Base-by-base conservation (phyloP, 768 basidiomycete species). In the Neoboletus subvelutipes region DNA sequence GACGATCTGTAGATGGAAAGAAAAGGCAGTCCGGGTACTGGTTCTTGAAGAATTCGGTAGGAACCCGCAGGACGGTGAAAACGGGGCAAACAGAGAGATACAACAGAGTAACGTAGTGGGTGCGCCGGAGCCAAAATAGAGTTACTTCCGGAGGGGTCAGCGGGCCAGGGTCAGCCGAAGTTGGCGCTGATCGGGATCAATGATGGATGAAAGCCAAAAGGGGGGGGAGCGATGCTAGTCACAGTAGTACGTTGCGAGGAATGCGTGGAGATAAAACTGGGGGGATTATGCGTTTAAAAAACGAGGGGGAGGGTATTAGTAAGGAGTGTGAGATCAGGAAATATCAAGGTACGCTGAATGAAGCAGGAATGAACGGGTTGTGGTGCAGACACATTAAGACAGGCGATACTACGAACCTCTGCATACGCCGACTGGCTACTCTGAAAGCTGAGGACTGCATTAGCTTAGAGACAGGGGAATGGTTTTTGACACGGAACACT, bases 121-220 rank as follows among this genome's bases (percentile, higher is more conserved):
- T 40, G 45, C 9, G 45, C 54, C 39, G 47, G 50, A 52, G 41
- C 48, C 37, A 62, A 67, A 65, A 66, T 63, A 67, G 59, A 68
- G 53, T 59, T 67, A 34, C 11, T 24, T 33, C 47, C 50, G 62
- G 48, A 45, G 39, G 37, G 20, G 18, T 52, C 50, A 45, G 36
- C 9, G 28, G 18, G 42, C 18, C 39, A 39, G 54, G 45, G 50
- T 50, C 26, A 22, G 52, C 28, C 45, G 48, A 31, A 40, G 10
- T 54, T 57, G 28, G 46, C 29, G 58, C 53, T 59, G 62, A 59
- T 55, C 55, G 63, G 53, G 42, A 51, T 56, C 53, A 64, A 59
- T 45, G 64, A 57, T 36, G 41, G 54, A 11, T 39, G 24, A n/a
- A 46, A n/a, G 29, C n/a, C 45, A 46, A 46, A 20, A 46, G 29